Base-by-base conservation (phyloP, 495 filamentous ascomycete genomes). In the Penicillium herquei region DNA sequence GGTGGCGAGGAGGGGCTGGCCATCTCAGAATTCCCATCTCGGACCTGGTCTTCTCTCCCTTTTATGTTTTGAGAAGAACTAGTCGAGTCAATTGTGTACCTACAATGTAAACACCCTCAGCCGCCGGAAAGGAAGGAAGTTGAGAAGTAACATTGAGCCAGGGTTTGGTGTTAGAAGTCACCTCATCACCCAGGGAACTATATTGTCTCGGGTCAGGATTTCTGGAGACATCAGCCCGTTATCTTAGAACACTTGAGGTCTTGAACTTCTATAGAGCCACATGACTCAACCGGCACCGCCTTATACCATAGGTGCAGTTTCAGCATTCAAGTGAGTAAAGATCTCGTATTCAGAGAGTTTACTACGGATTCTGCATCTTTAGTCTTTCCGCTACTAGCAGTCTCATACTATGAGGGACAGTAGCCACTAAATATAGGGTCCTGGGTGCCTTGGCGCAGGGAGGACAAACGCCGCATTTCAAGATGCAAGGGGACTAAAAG, bases 121-220 rank as follows among this genome's bases (percentile, higher is more conserved):
- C 17, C 18, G 9, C n/a, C 26, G 39, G 45, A 50, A 50, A 39
- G 40, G n/a, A 39, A 21, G 50, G 39, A 47, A 34, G 0, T 17
- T 21, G 41, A 46, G 40, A 41, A 18, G 21, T 51, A 3, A 12
- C 7, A 18, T 6, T 31, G 49, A 48, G 47, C 49, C 55, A 47
- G 48, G 21, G 55, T 47, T 26, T 51, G 33, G 18, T 32, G 34
- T 51, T 40, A 56, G 48, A 47, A 41, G 48, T 53, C 45, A 42
- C 48, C n/a, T 40, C 7, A 13, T 49, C n/a, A 7, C 35, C 44
- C 43, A 44, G 7, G 58, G 49, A 52, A 52, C 1, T 37, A 50
- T 31, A 16, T 8, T 21, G 17, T 51, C 34, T 39, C 14, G 37
- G n/a, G n/a, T n/a, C n/a, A n/a, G n/a, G 14, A 18, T 21, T 17